Evolutionary conservation across 306 rosid genomes (phyloP).

Genomic region (Trichosanthes cucumerina): DNA sequence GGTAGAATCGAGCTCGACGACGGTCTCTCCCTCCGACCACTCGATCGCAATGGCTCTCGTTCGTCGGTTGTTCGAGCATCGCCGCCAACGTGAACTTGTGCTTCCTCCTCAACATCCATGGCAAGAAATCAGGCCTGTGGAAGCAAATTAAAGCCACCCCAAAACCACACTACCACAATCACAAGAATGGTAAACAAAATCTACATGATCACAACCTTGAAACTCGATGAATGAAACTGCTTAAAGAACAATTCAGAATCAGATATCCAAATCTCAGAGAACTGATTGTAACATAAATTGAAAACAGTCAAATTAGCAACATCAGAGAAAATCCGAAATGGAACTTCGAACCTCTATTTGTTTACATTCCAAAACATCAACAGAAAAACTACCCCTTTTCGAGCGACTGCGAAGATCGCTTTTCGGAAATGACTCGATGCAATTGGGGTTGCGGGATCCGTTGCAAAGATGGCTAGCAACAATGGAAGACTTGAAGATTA

Average conservation of each 20-base stretch:
- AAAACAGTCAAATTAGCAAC: slow-evolving; percentile 40
- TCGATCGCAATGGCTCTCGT: slow-evolving; percentile 43
- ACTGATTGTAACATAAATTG: slow-evolving; percentile 44
- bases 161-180: slow-evolving; percentile 33
- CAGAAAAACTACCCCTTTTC: slow-evolving; percentile 39
- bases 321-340: slow-evolving; percentile 36
- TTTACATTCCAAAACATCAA: slow-evolving; percentile 41
- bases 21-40: slow-evolving; percentile 38
- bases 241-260: slow-evolving; percentile 38
- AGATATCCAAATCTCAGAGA: slow-evolving; percentile 38
- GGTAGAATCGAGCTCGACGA: slow-evolving; percentile 26
- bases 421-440: slow-evolving; percentile 51
- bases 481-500: slow-evolving; percentile 54
- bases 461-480: slow-evolving; percentile 73
- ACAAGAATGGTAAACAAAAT: slow-evolving; percentile 49
- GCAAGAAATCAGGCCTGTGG: slow-evolving; percentile 54
- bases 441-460: slow-evolving; percentile 51
- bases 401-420: slow-evolving; percentile 53
- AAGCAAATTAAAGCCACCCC: slow-evolving; percentile 51
- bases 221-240: slow-evolving; percentile 39
- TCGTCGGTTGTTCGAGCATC: slow-evolving; percentile 34
- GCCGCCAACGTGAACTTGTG: slow-evolving; percentile 33
- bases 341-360: slow-evolving; percentile 48
- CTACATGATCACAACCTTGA: slow-evolving; percentile 34
- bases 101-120: slow-evolving; percentile 25